Evolutionary conservation across 257 asterid genomes (phyloP), one percentile per base, ranked within the genome.

Genomic region (Primulina eburnea): DNA sequence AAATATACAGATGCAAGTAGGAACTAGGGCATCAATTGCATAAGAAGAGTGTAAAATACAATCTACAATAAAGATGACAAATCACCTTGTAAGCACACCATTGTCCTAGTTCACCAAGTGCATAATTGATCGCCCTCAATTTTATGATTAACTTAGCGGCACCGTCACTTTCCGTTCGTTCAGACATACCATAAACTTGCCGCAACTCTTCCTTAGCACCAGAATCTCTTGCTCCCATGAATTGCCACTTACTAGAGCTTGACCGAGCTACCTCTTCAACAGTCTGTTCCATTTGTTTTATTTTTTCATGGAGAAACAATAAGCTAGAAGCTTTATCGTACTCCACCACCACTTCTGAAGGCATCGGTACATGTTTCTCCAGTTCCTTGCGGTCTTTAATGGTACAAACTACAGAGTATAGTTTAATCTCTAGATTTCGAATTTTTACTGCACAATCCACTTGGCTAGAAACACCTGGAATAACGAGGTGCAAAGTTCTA

Each of bases 211-310:
- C 97, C 88, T 87, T 94, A 61, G 90, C 87, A 63, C 99, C 99
- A 82, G 99, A 97, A 87, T 94, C 99, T 76, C 99, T 83, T 59
- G 99, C 99, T 68, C 99, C 99, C 99, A 94, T 90, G 76, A 90
- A 94, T 64, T 94, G 99, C 99, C 99, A 94, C 82, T 94, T 94
- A 76, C 97, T 82, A 77, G 91, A 85, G 84, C 99, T 94, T 77
- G 92, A 82, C 69, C 89, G 92, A 64, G 99, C 96, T 65, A 97
- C 92, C 78, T 85, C 96, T 85, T 91, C 99, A 73, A 91, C 96
- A 28, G 91, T 82, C 75, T 74, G 82, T 78, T 94, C 99, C 99
- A 91, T 86, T 77, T 88, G 96, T 77, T 90, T 90, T 82, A 94
- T 89, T 82, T 91, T 88, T 77, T 94, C 97, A 72, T 94, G 99